Base-by-base conservation (phyloP, 202 grass and related monocot genomes). In the Hordeum pubiflorum region DNA sequence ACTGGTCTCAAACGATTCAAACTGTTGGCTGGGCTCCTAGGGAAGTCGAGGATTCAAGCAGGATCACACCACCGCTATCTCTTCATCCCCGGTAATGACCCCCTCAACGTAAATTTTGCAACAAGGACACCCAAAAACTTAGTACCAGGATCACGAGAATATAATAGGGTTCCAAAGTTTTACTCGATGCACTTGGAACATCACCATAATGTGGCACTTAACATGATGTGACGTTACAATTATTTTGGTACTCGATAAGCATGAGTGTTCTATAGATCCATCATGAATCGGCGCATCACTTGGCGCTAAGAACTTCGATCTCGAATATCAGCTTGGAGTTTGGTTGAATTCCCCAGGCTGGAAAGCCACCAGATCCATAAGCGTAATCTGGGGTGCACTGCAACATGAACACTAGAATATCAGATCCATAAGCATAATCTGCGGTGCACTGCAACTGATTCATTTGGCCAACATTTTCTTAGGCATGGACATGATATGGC, bases 371-470 rank as follows among this genome's bases (percentile, higher is more conserved):
- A 10, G 88, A 48, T 88, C 95, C 95, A 79, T 95, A 98, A 7
- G 88, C 95, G 79, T 98, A 98, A 69, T 98, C 95, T 22, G 95
- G 95, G 63, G 92, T 79, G 83, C 95, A 98, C 96, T 95, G 90
- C 57, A 83, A 82, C 63, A 84, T 41, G 14, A 69, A 52, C 14
- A 63, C 48, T 58, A 23, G 6, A 72, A 69, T 32, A 73, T 84
- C 39, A 79, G 40, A 59, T 11, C 38, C 31, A 37, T 5, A 17
- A 36, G 71, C 6, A 44, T 6, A 1, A 22, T 40, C 1, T 33
- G 14, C 14, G 5, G 46, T 50, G 46, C 46, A 50, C 46, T 50
- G 46, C 46, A 50, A 17, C 46, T 50, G 46, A 50, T 50, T 17
- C 46, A 50, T 50, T 17, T 50, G 46, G 46, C 46, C 15, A 18